phyloP scores from a whole-genome alignment of 2,329 filamentous ascomycete species.

The Exophiala calicioides region DNA sequence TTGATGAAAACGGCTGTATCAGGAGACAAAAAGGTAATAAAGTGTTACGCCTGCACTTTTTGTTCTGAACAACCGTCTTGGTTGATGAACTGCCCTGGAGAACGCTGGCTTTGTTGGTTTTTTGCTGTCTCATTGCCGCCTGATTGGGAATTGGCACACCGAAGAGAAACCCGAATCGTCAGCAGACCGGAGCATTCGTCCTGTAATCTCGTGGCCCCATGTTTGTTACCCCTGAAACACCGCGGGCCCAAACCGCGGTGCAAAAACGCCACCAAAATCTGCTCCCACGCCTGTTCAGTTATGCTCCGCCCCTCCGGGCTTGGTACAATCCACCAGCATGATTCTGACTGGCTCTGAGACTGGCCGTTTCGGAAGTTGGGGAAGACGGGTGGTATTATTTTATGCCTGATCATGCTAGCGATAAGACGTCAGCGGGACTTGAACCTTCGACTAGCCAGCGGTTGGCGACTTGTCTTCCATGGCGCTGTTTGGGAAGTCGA shows the following conservation, averaged over 20 bases:
- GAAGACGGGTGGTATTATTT: neutral
- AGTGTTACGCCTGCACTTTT: too few relatives aligned
- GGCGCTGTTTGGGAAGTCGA: slow-evolving; percentile 3
- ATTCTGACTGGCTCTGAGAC: slow-evolving; percentile 2
- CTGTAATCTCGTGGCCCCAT: slow-evolving; percentile 23
- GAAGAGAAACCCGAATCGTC: too few relatives aligned
- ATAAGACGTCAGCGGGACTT: slow-evolving; percentile 7
- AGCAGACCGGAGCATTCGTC: slow-evolving; percentile 1
- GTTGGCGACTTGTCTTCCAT: slow-evolving; percentile 4
- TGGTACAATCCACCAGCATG: slow-evolving; percentile 1
- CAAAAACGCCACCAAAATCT: slow-evolving; percentile 8
- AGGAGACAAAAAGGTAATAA: too few relatives aligned
- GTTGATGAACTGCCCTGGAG: too few relatives aligned
- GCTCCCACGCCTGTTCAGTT: too few relatives aligned
- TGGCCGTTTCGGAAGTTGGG: slow-evolving; percentile 1
- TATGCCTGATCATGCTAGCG: neutral
- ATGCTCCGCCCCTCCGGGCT: too few relatives aligned
- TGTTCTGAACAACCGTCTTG: too few relatives aligned
- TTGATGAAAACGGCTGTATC: too few relatives aligned
- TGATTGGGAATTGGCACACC: neutral
- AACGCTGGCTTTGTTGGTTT: too few relatives aligned
- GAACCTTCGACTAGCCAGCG: neutral
- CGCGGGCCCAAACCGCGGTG: slow-evolving; percentile 2
- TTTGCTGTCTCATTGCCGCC: slow-evolving; percentile 5
- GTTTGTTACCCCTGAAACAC: slow-evolving; percentile 22